Evolutionary conservation across 305 asterid genomes (phyloP).

Genomic region (Lippia alba): DNA sequence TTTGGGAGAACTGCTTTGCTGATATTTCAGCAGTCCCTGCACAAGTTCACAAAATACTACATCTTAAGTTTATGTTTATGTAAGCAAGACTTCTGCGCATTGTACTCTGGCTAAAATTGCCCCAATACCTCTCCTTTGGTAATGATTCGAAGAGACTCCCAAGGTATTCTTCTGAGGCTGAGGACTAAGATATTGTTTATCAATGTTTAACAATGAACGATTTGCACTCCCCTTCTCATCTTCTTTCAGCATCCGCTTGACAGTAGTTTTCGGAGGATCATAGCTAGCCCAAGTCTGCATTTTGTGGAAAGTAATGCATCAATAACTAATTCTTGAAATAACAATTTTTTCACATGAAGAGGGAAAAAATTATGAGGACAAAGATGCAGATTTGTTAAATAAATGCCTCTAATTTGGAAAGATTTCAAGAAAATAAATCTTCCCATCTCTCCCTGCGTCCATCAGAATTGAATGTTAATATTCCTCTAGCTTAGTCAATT

Average conservation of each 20-base stretch:
- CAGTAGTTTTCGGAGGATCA: conserved; percentile 84
- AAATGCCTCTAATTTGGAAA: conserved; percentile 7
- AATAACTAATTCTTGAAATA: conserved; percentile 27
- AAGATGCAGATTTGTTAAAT: conserved; percentile 15
- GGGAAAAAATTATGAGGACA: neutral
- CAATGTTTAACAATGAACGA: conserved; percentile 49
- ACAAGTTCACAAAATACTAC: conserved; percentile 30
- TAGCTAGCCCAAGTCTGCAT: conserved; percentile 81
- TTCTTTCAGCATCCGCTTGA: conserved; percentile 71
- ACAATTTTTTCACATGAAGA: conserved; percentile 8
- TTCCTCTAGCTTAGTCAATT: conserved; percentile 8
- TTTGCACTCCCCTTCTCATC: conserved; percentile 57
- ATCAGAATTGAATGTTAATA: conserved; percentile 9
- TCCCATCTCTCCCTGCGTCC: neutral
- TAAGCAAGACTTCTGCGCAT: conserved; percentile 11
- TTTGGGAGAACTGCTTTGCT: conserved; percentile 42
- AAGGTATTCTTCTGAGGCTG: conserved; percentile 46
- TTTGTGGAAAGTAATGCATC: conserved; percentile 30
- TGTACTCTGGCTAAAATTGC: conserved; percentile 23
- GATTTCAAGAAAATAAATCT: neutral
- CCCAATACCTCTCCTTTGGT: conserved; percentile 58
- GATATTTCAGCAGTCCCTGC: conserved; percentile 49
- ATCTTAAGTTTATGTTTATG: conserved; percentile 17
- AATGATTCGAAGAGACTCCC: conserved; percentile 44
- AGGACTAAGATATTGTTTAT: conserved; percentile 52